These are phyloP conservation scores for Saccharomyces hybrid DNA, from an alignment of 1,139 yeast genomes.

Conservation along the genomic window DNA sequence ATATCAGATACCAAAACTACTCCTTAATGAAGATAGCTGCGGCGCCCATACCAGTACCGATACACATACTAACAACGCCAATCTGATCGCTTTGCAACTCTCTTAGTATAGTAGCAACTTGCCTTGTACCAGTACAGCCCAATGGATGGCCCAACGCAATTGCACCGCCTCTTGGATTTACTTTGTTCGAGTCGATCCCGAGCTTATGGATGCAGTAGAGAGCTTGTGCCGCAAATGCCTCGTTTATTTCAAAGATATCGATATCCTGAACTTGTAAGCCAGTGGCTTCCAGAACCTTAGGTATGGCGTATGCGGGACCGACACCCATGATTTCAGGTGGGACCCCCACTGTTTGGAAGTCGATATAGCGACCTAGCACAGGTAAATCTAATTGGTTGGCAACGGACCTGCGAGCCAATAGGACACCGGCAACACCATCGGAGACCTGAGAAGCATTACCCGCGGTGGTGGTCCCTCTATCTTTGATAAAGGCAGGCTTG, in stretches of 20 bases:
- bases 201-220: slow-evolving; percentile 61
- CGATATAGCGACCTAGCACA: slow-evolving; percentile 67
- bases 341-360: slow-evolving; percentile 74
- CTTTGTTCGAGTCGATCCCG: slow-evolving; percentile 62
- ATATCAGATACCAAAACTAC: slow-evolving; percentile 21
- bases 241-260: slow-evolving; percentile 78
- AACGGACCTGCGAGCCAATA: slow-evolving; percentile 79
- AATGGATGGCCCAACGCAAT: slow-evolving; percentile 94
- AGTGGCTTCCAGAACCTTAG: slow-evolving; percentile 60
- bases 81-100: slow-evolving; percentile 74
- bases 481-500: slow-evolving; percentile 75
- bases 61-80: slow-evolving; percentile 93
- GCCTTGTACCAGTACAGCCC: slow-evolving; percentile 95
- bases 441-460: slow-evolving; percentile 95
- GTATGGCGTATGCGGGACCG: slow-evolving; percentile 93
- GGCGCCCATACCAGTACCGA: slow-evolving; percentile 98
- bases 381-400: slow-evolving; percentile 69
- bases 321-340: slow-evolving; percentile 97
- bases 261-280: slow-evolving; percentile 61
- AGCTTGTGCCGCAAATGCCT: slow-evolving; percentile 95
- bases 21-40: slow-evolving; percentile 80
- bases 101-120: slow-evolving; percentile 77
- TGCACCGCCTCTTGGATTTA: slow-evolving; percentile 93
- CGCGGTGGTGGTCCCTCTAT: slow-evolving; percentile 80
- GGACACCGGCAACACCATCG: slow-evolving; percentile 91